Base-by-base conservation (phyloP, 2,329 filamentous ascomycete genomes). In the Penicillium sp. region DNA sequence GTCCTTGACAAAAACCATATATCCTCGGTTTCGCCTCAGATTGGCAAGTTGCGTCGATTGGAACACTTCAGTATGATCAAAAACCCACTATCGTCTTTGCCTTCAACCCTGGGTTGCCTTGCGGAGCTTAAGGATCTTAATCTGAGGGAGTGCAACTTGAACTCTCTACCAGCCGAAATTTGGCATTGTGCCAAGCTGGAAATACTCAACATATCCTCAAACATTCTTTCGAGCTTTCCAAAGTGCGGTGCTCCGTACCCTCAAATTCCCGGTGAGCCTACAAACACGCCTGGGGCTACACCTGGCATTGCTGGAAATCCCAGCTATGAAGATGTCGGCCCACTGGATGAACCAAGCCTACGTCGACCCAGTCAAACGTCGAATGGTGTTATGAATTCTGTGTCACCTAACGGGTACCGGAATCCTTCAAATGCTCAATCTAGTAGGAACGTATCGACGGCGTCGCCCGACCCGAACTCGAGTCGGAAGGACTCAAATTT, bases 1-100 rank as follows among this genome's bases (percentile, higher is more conserved):
- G 88, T 93, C 19, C 81, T 99, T 53, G 93, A 97, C 76, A 92
- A 91, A 71, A 99, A 99, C 69, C 95, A 97, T 71, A 95, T 99
- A 66, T 92, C 94, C 0, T 93, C 91, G 0, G 79, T 99, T 25
- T 94, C 93, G 0, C 83, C 85, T 53, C 88, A 95, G 60, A 90
- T 99, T 58, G 92, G 93, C 16, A 90, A 88, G 61, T 78, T 99
- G 44, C 86, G 85, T 61, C 90, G 86, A 64, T 79, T 99, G 31
- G 92, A 97, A 70, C 88, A 96, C 73, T 88, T 99, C 70, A 97
- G 92, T 74, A 92, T 97, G 62, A 92, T 92, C 39, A 90, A 93
- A 73, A 99, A 99, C 71, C 88, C 89, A 0, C 82, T 99, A 4
- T 90, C 88, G 59, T 87, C 90, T 64, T 79, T 99, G 31, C 94